A percentile compares a stretch with the other conserved stretches of the same genome.
These are phyloP conservation scores for Cicer pinnatifidum DNA, from an alignment of 306 rosid species.

Conservation along the genomic window DNA sequence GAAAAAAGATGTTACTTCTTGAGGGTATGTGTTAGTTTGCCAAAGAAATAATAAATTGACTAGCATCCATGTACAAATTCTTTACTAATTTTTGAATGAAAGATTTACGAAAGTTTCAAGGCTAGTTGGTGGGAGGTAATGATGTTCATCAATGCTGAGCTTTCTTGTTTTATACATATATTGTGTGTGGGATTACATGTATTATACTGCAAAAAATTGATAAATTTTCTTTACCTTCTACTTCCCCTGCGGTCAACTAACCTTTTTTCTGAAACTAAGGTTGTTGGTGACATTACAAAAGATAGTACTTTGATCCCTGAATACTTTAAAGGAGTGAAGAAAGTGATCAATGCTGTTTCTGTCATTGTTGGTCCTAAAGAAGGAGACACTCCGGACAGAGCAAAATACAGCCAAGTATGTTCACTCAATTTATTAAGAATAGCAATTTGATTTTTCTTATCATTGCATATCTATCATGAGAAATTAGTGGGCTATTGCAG, in stretches of 20 bases:
- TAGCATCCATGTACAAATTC: conserved; percentile 15
- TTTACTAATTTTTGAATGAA: conserved; percentile 14
- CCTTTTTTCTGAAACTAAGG: conserved; percentile 51
- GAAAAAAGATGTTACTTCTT: conserved; percentile 11
- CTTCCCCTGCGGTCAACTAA: conserved; percentile 29
- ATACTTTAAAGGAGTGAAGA: conserved; percentile 85
- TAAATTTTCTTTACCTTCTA: conserved; percentile 19
- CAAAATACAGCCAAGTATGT: conserved; percentile 91
- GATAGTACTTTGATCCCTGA: conserved; percentile 76
- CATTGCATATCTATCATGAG: not conserved
- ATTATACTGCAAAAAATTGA: not conserved
- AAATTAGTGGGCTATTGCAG: conserved; percentile 20
- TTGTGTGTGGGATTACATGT: conserved; percentile 8
- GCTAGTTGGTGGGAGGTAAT: conserved; percentile 36
- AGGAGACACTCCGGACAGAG: conserved; percentile 97
- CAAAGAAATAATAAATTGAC: conserved; percentile 25
- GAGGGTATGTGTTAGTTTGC: conserved; percentile 22
- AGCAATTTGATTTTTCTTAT: conserved; percentile 22
- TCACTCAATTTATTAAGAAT: not conserved
- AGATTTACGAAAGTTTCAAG: not conserved
- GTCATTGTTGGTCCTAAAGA: conserved; percentile 98
- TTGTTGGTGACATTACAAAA: conserved; percentile 87
- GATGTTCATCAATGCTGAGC: conserved; percentile 21
- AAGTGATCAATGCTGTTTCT: conserved; percentile 80
- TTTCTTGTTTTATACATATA: not conserved